Conservation (phyloP, 73 alveolate genomes). For the Paramecium pentaurelia region DNA sequence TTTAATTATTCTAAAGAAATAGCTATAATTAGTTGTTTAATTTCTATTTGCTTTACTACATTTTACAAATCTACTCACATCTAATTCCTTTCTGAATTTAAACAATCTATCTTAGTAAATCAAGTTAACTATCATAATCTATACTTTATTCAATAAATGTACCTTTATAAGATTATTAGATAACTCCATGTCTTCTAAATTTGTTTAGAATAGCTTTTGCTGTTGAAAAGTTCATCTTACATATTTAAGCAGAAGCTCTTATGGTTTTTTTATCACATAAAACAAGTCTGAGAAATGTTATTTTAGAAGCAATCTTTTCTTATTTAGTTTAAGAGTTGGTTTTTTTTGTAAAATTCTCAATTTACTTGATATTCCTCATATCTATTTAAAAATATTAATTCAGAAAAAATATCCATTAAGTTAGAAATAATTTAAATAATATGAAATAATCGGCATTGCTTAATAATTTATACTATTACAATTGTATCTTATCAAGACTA, state of each 20-base stretch:
- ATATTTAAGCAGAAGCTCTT: constrained; percentile 33
- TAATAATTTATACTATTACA: not conserved
- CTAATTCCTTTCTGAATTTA: not conserved
- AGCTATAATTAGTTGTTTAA: not conserved
- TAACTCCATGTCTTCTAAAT: constrained; percentile 8
- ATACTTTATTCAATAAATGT: not conserved
- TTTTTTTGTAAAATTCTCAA: not conserved
- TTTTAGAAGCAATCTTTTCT: not conserved
- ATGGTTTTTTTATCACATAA: constrained; percentile 8
- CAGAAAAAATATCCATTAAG: not conserved
- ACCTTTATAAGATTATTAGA: not conserved
- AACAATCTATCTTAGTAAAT: not conserved
- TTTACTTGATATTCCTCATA: not conserved
- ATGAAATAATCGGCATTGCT: not conserved
- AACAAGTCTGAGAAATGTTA: not conserved
- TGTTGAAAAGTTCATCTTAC: constrained; percentile 39
- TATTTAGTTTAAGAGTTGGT: not conserved
- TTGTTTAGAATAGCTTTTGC: constrained; percentile 46
- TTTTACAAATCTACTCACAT: not conserved
- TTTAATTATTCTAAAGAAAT: not conserved
- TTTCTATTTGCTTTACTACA: not conserved
- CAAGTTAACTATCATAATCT: not conserved
- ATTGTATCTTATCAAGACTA: too few relatives aligned
- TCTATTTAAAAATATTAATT: not conserved
- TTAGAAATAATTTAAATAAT: not conserved